Conservation (phyloP, 2,329 filamentous ascomycete genomes). For the Aspergillus japonicus region DNA sequence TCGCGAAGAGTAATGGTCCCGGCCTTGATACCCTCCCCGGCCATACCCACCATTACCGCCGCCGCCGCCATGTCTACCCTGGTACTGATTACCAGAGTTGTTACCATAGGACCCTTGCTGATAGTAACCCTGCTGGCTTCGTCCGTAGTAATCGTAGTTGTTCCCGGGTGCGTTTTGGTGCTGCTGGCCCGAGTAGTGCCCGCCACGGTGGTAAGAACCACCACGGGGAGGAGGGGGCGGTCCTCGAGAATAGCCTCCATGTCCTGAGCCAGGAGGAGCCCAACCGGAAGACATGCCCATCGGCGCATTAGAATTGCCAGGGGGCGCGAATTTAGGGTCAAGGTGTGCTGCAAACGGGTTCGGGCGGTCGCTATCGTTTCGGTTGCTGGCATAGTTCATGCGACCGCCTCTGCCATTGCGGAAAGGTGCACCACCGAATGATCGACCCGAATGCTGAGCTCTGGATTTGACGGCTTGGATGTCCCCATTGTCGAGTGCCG, state of each 20-base stretch:
- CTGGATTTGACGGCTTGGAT: constrained; percentile 70
- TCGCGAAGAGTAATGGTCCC: constrained; percentile 32
- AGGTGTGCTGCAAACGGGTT: constrained; percentile 51
- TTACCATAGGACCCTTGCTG: constrained; percentile 24
- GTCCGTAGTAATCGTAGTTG: constrained; percentile 27
- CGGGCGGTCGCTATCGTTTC: constrained; percentile 27
- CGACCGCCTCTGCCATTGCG: constrained; percentile 49
- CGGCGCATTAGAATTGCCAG: constrained; percentile 29
- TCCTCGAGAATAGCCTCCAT: constrained; percentile 34
- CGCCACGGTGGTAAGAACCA: constrained; percentile 26
- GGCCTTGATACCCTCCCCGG: constrained; percentile 26
- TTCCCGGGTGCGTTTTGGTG: constrained; percentile 24
- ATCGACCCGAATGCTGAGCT: constrained; percentile 64
- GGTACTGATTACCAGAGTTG: constrained; percentile 24
- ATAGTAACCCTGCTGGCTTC: constrained; percentile 24
- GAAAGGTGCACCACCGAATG: constrained; percentile 67
- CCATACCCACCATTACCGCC: constrained; percentile 23
- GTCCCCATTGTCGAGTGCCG: constrained; percentile 72
- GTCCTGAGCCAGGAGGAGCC: constrained; percentile 32
- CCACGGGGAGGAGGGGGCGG: constrained; percentile 42
- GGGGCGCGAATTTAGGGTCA: constrained; percentile 44
- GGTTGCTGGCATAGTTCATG: constrained; percentile 53
- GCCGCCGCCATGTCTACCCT: constrained; percentile 28
- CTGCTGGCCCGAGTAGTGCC: constrained; percentile 18
- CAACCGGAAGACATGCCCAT: constrained; percentile 35